Conservation (phyloP, 495 filamentous ascomycete genomes). For the Xylaria bambusicola region DNA sequence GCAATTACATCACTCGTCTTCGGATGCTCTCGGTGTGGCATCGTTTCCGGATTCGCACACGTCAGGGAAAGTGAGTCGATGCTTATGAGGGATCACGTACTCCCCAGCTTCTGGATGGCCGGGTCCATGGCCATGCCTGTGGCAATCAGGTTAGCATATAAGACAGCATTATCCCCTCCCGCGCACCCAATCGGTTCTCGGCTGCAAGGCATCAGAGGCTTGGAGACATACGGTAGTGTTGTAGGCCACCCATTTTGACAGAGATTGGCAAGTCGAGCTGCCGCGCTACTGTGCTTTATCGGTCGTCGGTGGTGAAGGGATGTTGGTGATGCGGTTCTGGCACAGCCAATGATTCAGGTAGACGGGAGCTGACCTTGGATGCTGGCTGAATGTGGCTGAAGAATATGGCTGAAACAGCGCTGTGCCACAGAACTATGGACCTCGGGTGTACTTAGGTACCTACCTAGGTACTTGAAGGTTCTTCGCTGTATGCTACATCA, state of each 20-base stretch:
- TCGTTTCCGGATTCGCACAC: background rate
- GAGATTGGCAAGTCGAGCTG: slow-evolving; percentile 17
- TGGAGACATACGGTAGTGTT: slow-evolving; percentile 44
- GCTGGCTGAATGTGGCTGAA: background rate
- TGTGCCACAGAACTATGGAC: too few relatives aligned
- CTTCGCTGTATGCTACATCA: too few relatives aligned
- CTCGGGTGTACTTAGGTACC: too few relatives aligned
- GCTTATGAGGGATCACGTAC: slow-evolving; percentile 53
- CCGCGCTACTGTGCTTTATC: background rate
- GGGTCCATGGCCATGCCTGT: slow-evolving; percentile 70
- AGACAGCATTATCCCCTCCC: background rate
- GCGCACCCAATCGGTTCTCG: background rate
- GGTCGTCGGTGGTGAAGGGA: background rate
- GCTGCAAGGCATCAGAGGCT: background rate
- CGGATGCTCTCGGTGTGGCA: background rate
- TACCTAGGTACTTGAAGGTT: too few relatives aligned
- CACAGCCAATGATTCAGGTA: background rate
- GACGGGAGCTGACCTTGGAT: background rate
- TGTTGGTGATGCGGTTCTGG: slow-evolving; percentile 4
- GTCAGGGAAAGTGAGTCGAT: slow-evolving; percentile 14
- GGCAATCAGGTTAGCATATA: slow-evolving; percentile 9
- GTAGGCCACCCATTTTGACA: slow-evolving; percentile 45
- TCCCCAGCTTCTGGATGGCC: slow-evolving; percentile 72
- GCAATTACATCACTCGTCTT: background rate
- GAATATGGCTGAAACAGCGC: too few relatives aligned